Evolutionary conservation across 2,329 filamentous ascomycete species (phyloP), one percentile per base, ranked within the genome.

Genomic region (Colletotrichum chrysophilum): DNA sequence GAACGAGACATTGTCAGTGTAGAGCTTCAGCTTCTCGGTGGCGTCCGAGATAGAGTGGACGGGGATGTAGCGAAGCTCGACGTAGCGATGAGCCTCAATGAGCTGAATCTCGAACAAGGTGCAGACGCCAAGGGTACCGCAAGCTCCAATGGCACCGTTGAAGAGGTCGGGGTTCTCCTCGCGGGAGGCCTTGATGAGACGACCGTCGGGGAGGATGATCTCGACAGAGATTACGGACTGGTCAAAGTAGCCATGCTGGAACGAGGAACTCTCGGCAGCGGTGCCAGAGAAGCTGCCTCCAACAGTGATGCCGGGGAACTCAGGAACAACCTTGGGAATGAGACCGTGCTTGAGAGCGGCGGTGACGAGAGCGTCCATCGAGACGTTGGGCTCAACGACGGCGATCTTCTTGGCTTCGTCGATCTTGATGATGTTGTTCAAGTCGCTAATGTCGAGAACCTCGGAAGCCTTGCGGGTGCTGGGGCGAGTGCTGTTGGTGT

Each of bases 401-500:
- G 89, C 93, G 4, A 89, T 93, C 76, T 87, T 88, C 8, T 80
- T 81, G 2, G 84, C 78, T 0, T 79, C 82, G 79, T 95, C 89
- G 65, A 96, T 85, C 7, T 86, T 83, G 16, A 96, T 85, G n/a
- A 96, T 89, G 81, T 90, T 88, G 78, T 87, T 88, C 8, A 96
- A 88, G 4, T 81, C 80, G 82, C 92, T 93, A 38, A 93, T 95
- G 81, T 95, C 93, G 66, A 96, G 87, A 7, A 91, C 89, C 78
- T 90, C 90, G 80, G 88, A 87, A 6, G 83, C 80, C 34, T 61
- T 32, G n/a, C 72, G 72, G n/a, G 85, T 84, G 7, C 88, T 88
- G 34, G 88, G 87, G 5, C 94, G 92, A 48, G 94, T 96, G 83
- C 91, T 94, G 85, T 95, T 95, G 36, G 94, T 95, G 0, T 93